Conservation (phyloP, 1,284 basidiomycete genomes). For the Sanghuangporus baumii region DNA sequence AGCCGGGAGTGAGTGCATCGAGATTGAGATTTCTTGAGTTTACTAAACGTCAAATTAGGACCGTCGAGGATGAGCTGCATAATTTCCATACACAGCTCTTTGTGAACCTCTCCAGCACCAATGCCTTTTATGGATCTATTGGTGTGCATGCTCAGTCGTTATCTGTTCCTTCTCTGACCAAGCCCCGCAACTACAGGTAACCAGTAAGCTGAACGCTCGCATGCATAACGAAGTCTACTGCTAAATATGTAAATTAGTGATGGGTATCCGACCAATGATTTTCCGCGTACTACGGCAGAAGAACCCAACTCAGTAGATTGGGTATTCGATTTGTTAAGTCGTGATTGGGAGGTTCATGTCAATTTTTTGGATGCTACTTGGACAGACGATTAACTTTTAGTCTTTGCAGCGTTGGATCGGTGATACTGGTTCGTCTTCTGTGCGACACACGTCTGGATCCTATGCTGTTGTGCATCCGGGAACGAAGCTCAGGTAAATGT, state of each 20-base stretch:
- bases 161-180: background rate
- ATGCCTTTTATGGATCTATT: constrained; percentile 6
- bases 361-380: background rate
- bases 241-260: constrained; percentile 31
- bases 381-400: background rate
- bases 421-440: constrained; percentile 32
- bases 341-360: constrained; percentile 39
- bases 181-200: constrained; percentile 32
- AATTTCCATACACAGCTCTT: constrained; percentile 12
- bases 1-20: constrained; percentile 32
- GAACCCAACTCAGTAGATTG: constrained; percentile 33
- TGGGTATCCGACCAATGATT: constrained; percentile 40
- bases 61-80: constrained; percentile 12
- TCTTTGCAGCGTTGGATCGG: constrained; percentile 37
- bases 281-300: constrained; percentile 39
- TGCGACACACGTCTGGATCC: constrained; percentile 42
- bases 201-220: constrained; percentile 33
- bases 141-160: background rate
- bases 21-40: constrained; percentile 24
- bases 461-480: constrained; percentile 40
- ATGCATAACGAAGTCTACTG: background rate
- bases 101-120: background rate
- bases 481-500: constrained; percentile 35
- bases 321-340: constrained; percentile 43
- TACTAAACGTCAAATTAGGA: background rate